phyloP scores from a whole-genome alignment of 768 basidiomycete species.

The Termitomyces titanicus region DNA sequence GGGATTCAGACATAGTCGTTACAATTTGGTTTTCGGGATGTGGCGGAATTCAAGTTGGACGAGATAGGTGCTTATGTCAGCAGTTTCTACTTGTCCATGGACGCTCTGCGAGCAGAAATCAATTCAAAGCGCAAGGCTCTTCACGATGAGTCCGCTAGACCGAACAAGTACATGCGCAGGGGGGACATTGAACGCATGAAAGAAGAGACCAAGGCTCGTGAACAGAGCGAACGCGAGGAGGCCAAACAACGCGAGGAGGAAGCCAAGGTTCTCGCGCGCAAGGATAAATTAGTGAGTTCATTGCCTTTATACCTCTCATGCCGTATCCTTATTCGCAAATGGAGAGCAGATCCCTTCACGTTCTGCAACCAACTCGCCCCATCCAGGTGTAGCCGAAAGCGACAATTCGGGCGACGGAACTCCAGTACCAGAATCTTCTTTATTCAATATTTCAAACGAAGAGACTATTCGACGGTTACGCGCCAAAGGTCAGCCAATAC shows the following conservation, averaged over 20 bases:
- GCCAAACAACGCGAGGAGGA: slow-evolving; percentile 20
- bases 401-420: slow-evolving; percentile 29
- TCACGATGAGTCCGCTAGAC: slow-evolving; percentile 44
- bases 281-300: slow-evolving; percentile 42
- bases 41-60: slow-evolving; percentile 34
- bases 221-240: slow-evolving; percentile 27
- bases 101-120: slow-evolving; percentile 88
- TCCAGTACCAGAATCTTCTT: slow-evolving; percentile 45
- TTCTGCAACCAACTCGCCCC: slow-evolving; percentile 38
- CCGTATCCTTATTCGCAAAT: slow-evolving; percentile 32
- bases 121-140: slow-evolving; percentile 81
- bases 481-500: slow-evolving; percentile 89
- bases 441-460: slow-evolving; percentile 90
- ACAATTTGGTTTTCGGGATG: slow-evolving; percentile 31
- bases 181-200: slow-evolving; percentile 83
- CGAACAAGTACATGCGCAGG: slow-evolving; percentile 85
- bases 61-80: slow-evolving; percentile 31
- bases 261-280: slow-evolving; percentile 28
- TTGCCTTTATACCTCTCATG: background rate
- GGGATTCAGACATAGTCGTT: slow-evolving; percentile 56
- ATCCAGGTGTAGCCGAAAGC: slow-evolving; percentile 22
- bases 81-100: slow-evolving; percentile 53
- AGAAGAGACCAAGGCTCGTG: slow-evolving; percentile 34
- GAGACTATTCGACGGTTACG: slow-evolving; percentile 89
- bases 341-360: slow-evolving; percentile 46